Evolutionary conservation across 2,329 filamentous ascomycete species (phyloP), one percentile per base, ranked within the genome.

Genomic region (Trichothecium sympodiale): DNA sequence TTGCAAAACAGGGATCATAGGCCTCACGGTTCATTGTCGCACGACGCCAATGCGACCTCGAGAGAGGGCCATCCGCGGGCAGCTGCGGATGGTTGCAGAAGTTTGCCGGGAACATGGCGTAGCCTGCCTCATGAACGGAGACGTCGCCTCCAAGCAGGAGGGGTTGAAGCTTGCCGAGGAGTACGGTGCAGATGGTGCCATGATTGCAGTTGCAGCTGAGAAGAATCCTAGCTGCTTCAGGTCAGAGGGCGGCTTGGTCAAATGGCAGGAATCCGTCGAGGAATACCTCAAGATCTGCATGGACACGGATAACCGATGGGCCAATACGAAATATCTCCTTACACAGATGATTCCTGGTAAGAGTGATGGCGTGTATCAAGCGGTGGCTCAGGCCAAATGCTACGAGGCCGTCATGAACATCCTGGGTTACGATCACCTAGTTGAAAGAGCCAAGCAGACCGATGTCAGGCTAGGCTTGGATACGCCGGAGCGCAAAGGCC

Each of bases 171-270:
- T 98, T 6, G 80, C 87, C 41, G 50, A 72, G 17, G 81, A 94
- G 54, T 95, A 74, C 52, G 80, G 79, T n/a, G 83, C 83, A 5
- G 88, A 96, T 51, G 89, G 88, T 5, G 91, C 85, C 41, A 98
- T 98, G 91, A 96, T 98, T 49, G 91, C 91, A 8, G 91, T 86
- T 3, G 74, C 85, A 4, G 91, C 91, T 1, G 91, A 98, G 64
- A 75, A 80, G 43, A 98, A 98, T 53, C 76, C 87, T 3, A 93
- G 84, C 44, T 88, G 83, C 50, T 98, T 98, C 65, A 73, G 83
- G 28, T 56, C 70, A 1, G 73, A 84, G 29, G 87, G 86, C 9
- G 86, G 84, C 2, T 52, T 79, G 25, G 70, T 75, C 1, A 65
- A 71, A 1, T 96, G 89, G 89, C 63, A 69, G 40, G 79, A 89